Base-by-base conservation (phyloP, 2,329 filamentous ascomycete species). In the Phialocephala sp. region DNA sequence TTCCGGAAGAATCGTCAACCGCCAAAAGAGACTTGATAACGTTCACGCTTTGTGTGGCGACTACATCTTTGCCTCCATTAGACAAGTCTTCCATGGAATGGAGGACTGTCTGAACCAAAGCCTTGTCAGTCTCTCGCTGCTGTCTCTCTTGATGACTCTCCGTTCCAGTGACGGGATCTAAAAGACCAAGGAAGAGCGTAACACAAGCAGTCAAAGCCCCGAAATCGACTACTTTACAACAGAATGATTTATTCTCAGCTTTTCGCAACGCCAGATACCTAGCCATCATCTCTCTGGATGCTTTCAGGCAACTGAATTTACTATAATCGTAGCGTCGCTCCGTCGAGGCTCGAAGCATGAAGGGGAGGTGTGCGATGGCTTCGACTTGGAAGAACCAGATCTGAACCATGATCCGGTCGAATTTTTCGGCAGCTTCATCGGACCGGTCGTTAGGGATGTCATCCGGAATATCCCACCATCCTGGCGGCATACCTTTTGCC, bases 281-380 rank as follows among this genome's bases (percentile, higher is more conserved):
- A 27, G 63, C 68, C 22, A 75, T 67, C 45, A 73, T 67, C 56
- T 75, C 73, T 58, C 74, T 61, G 6, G 71, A 74, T 18, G 74
- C 69, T 61, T 66, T 75, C 6, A 75, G 54, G 57, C 74, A 76
- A 32, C 66, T 70, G 41, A 76, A 72, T 66, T 73, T 76, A 60
- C 70, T 75, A 62, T 75, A 76, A 20, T 76, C 74, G 60, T 72
- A 76, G 1, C 72, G 72, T 18, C 73, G 67, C 59, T 76, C 74
- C 1, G 68, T 75, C 9, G 72, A 66, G 5, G 74, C 72, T 45
- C 71, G 70, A n/a, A 76, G 66, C 74, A 76, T 76, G 59, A 74
- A 76, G 32, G 74, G 74, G 15, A 76, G 59, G 61, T 76, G 74
- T 1, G 75, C 45, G 2, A 76, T 65, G 8, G 67, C 65, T 59